A percentile compares a stretch with the other conserved stretches of the same genome.
Evolutionary conservation across 108 stramenopile species (phyloP).

Genomic region (Cyclotella choctawhatcheeana): DNA sequence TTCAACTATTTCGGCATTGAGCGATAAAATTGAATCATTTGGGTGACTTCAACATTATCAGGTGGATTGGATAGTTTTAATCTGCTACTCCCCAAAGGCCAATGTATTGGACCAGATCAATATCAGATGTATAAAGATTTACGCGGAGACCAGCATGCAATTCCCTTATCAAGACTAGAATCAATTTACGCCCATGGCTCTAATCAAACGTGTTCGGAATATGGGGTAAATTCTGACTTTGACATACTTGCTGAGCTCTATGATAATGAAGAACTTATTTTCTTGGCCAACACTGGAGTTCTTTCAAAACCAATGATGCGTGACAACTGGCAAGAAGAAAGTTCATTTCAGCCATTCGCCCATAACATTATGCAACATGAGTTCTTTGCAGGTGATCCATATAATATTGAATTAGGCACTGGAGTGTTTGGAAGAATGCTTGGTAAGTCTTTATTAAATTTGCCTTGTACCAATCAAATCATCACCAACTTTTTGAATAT

Average conservation of each 20-base stretch:
- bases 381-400: slow-evolving; percentile 31
- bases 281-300: slow-evolving; percentile 46
- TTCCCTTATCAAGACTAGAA: slow-evolving; percentile 11
- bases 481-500: too few relatives aligned
- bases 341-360: slow-evolving; percentile 30
- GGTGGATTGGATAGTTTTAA: slow-evolving; percentile 18
- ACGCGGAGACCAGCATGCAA: slow-evolving; percentile 38
- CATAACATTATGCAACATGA: slow-evolving; percentile 46
- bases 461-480: too few relatives aligned
- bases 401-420: slow-evolving; percentile 22
- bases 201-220: slow-evolving; percentile 28
- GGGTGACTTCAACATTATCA: too few relatives aligned
- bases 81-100: slow-evolving; percentile 23
- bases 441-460: slow-evolving; percentile 18
- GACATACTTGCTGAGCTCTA: slow-evolving; percentile 30
- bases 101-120: slow-evolving; percentile 21
- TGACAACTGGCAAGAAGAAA: slow-evolving; percentile 14
- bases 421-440: slow-evolving; percentile 44
- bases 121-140: slow-evolving; percentile 35
- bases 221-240: slow-evolving; percentile 27
- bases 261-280: slow-evolving; percentile 9
- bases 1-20: slow-evolving; percentile 16
- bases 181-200: slow-evolving; percentile 25
- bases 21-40: background rate
- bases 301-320: slow-evolving; percentile 27